A percentile compares a stretch with the other conserved stretches of the same genome.
phyloP scores from a whole-genome alignment of 2,329 filamentous ascomycete genomes.

The Dryadomyces quercivorus region DNA sequence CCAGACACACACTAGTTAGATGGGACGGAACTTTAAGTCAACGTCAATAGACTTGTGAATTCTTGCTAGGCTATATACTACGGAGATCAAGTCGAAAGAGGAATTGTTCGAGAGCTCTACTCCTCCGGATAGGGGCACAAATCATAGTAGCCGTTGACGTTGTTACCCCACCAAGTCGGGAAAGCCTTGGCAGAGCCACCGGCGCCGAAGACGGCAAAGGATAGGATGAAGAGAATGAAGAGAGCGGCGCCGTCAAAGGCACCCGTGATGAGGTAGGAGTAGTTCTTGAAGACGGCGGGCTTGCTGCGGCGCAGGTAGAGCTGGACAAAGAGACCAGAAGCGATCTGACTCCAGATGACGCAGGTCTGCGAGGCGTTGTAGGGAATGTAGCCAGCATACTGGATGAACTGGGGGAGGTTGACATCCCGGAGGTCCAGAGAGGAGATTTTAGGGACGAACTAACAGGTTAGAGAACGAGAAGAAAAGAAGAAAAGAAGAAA shows the following conservation, averaged over 20 bases:
- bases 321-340: constrained; percentile 33
- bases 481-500: background rate
- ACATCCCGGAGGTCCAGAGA: constrained; percentile 27
- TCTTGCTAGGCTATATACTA: too few relatives aligned
- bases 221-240: constrained; percentile 36
- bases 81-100: too few relatives aligned
- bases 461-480: background rate
- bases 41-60: too few relatives aligned
- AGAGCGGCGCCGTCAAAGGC: constrained; percentile 39
- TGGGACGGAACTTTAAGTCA: too few relatives aligned
- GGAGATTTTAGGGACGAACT: constrained; percentile 34
- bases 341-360: constrained; percentile 33
- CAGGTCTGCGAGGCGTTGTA: constrained; percentile 44
- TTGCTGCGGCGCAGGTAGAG: constrained; percentile 39
- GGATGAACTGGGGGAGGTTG: constrained; percentile 42
- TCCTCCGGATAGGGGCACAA: constrained; percentile 23
- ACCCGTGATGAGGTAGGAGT: constrained; percentile 39
- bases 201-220: constrained; percentile 43
- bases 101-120: too few relatives aligned
- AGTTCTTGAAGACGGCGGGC: constrained; percentile 39
- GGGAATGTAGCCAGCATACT: constrained; percentile 40
- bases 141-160: constrained; percentile 33
- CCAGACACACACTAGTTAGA: too few relatives aligned
- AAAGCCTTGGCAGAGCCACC: constrained; percentile 28
- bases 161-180: constrained; percentile 44